Conservation (phyloP, 2,329 filamentous ascomycete genomes). For the Exophiala phaeomuriformis region DNA sequence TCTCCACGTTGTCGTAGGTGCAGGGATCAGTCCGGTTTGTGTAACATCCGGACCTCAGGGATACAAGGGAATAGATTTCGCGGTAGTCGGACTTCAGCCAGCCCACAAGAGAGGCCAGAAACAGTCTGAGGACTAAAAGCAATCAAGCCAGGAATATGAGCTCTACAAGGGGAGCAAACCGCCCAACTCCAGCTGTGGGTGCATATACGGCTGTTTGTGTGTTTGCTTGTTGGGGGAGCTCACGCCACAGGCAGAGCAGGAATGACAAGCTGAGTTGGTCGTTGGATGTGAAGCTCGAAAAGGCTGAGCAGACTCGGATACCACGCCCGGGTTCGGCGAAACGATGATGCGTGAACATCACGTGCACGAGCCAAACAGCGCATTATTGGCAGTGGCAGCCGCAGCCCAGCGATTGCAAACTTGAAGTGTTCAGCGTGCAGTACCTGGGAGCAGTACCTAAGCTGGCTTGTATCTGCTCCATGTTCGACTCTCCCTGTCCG, state of each 20-base stretch:
- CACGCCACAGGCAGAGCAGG: background rate
- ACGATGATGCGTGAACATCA: background rate
- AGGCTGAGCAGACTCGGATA: background rate
- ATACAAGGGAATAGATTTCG: background rate
- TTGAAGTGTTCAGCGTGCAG: background rate
- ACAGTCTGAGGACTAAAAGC: background rate
- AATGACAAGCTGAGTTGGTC: background rate
- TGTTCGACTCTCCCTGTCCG: background rate
- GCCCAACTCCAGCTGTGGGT: background rate
- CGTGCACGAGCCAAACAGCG: background rate
- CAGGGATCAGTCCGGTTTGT: conserved; percentile 6
- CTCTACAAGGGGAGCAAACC: background rate
- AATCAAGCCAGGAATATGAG: background rate
- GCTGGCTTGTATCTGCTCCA: too few species aligned
- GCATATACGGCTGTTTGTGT: background rate
- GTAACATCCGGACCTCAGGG: conserved; percentile 5
- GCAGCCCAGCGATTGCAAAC: background rate
- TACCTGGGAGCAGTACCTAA: background rate
- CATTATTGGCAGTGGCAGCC: background rate
- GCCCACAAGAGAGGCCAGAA: background rate
- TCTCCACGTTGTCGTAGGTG: conserved; percentile 3
- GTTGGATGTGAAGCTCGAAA: background rate
- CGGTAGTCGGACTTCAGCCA: background rate
- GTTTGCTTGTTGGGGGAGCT: background rate
- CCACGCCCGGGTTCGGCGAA: background rate